These are phyloP conservation scores for Luffa aegyptiaca DNA, from an alignment of 306 rosid species.

Conservation along the genomic window DNA sequence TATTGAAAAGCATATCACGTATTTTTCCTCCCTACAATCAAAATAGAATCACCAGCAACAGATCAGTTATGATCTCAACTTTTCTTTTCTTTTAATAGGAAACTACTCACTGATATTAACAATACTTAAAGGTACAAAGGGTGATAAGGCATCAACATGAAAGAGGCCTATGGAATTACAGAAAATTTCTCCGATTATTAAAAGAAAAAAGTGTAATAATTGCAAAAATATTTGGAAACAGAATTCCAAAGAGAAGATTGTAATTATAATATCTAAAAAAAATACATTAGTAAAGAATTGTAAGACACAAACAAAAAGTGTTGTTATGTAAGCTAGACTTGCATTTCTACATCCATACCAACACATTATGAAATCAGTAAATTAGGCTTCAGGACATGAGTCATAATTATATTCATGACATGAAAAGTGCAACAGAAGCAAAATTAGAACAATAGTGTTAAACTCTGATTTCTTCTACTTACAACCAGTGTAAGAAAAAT, in stretches of 20 bases:
- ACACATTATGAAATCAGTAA: background rate
- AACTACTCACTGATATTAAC: background rate
- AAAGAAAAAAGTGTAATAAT: background rate
- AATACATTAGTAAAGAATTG: background rate
- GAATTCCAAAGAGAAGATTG: background rate
- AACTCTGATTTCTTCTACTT: background rate
- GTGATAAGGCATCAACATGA: background rate
- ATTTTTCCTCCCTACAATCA: conserved; percentile 75
- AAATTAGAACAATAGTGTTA: background rate
- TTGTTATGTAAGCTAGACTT: background rate
- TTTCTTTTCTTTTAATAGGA: background rate
- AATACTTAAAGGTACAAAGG: background rate
- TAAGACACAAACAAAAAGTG: background rate
- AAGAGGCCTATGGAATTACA: background rate
- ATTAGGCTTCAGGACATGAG: background rate
- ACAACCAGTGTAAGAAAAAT: background rate
- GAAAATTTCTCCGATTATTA: background rate
- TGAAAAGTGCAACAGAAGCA: background rate
- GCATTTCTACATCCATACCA: background rate
- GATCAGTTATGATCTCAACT: background rate
- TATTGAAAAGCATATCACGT: conserved; percentile 65
- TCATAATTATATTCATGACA: background rate
- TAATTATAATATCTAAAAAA: background rate
- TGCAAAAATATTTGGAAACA: background rate
- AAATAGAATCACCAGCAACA: background rate